Evolutionary conservation across 176 grass and related monocot species (phyloP).

Genomic region (Aegilops speltoides): DNA sequence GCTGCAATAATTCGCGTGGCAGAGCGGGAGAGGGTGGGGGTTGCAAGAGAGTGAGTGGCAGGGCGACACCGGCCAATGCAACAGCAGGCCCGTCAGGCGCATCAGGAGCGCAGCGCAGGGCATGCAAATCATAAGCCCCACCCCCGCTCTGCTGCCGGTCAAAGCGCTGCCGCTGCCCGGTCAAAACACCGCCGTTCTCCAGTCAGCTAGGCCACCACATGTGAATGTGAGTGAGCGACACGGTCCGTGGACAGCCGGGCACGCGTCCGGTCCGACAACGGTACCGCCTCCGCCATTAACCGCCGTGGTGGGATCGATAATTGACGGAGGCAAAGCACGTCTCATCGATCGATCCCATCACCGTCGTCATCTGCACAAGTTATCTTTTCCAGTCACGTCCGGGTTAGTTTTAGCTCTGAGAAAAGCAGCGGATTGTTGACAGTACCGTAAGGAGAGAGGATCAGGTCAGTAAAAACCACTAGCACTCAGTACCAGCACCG

Average conservation of each 20-base stretch:
- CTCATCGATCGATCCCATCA: background rate
- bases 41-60: background rate
- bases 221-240: background rate
- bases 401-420: background rate
- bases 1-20: conserved; percentile 38
- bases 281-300: background rate
- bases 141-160: background rate
- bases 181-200: conserved; percentile 26
- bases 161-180: conserved; percentile 26
- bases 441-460: background rate
- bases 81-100: conserved; percentile 12
- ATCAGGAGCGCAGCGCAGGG: background rate
- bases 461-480: background rate
- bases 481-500: background rate
- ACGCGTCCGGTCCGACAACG: background rate
- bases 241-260: no score
- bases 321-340: background rate
- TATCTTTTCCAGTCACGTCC: background rate
- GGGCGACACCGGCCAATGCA: conserved; percentile 32
- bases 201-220: background rate
- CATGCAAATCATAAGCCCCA: conserved; percentile 51
- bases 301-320: background rate
- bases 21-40: background rate
- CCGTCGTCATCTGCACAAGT: background rate
- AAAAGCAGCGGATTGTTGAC: no score